A percentile compares a stretch with the other conserved stretches of the same genome.
Evolutionary conservation across 1,284 basidiomycete species (phyloP).

Genomic region (Phlebopus sp.): DNA sequence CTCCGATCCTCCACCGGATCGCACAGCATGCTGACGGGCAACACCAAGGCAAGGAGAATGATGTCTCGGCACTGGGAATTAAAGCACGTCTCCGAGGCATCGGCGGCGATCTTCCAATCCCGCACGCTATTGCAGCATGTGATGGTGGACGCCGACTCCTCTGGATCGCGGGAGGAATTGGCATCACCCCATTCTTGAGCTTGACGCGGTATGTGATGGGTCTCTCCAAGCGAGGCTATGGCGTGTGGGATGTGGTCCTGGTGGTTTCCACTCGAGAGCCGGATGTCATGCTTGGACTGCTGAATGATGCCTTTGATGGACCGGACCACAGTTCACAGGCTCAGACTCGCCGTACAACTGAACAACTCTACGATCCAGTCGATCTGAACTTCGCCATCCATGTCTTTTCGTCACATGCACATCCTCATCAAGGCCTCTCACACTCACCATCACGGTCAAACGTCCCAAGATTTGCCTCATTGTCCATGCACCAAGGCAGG

Average conservation of each 20-base stretch:
- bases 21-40: conserved; percentile 14
- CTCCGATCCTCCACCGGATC: conserved; percentile 20
- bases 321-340: neutral
- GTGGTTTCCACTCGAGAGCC: conserved; percentile 25
- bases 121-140: conserved; percentile 20
- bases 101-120: conserved; percentile 31
- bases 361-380: conserved; percentile 7
- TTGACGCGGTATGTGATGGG: conserved; percentile 16
- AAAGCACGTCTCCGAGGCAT: conserved; percentile 30
- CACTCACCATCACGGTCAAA: neutral
- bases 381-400: conserved; percentile 15
- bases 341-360: too few relatives aligned
- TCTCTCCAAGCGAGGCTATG: conserved; percentile 10
- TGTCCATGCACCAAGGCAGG: conserved; percentile 14
- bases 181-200: conserved; percentile 20
- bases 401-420: conserved; percentile 11
- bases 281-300: conserved; percentile 19
- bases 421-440: neutral
- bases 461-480: conserved; percentile 11
- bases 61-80: conserved; percentile 30
- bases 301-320: conserved; percentile 17
- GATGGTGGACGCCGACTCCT: conserved; percentile 21
- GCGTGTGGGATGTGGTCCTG: conserved; percentile 20
- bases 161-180: conserved; percentile 27
- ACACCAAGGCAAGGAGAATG: neutral